phyloP scores from a whole-genome alignment of 2,329 filamentous ascomycete species.

The Trichoderma citrinoviride region DNA sequence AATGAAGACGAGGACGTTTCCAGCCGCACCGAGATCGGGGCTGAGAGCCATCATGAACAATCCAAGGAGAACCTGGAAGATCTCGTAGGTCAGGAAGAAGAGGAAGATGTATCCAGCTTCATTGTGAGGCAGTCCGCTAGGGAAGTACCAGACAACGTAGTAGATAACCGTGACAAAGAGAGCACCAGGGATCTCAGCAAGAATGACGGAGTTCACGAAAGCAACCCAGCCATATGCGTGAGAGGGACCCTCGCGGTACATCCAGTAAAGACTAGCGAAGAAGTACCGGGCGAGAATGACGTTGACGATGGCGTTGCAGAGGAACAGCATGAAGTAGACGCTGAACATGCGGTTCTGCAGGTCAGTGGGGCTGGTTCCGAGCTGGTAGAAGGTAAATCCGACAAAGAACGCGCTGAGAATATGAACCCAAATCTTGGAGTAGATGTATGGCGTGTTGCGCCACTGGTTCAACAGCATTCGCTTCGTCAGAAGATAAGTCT shows the following conservation, averaged over 20 bases:
- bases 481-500: conserved; percentile 61
- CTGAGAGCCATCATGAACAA: conserved; percentile 56
- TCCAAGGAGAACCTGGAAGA: conserved; percentile 26
- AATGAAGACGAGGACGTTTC: conserved; percentile 55
- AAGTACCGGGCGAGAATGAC: conserved; percentile 60
- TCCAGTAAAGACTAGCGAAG: conserved; percentile 55
- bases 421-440: conserved; percentile 60
- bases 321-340: conserved; percentile 62
- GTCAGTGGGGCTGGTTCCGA: conserved; percentile 49
- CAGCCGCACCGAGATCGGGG: conserved; percentile 53
- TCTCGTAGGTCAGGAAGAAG: too few relatives aligned
- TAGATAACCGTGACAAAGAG: conserved; percentile 48
- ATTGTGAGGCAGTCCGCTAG: conserved; percentile 48
- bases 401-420: conserved; percentile 57
- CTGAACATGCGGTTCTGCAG: conserved; percentile 58
- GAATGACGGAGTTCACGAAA: conserved; percentile 53
- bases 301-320: conserved; percentile 56
- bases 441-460: conserved; percentile 64
- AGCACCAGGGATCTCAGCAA: conserved; percentile 45
- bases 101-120: too few relatives aligned
- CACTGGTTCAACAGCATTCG: conserved; percentile 62
- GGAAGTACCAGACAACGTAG: conserved; percentile 57
- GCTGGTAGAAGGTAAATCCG: conserved; percentile 61
- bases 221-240: conserved; percentile 61
- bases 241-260: conserved; percentile 57